Conservation (phyloP, 2,329 filamentous ascomycete genomes). For the Lachnellula arida region DNA sequence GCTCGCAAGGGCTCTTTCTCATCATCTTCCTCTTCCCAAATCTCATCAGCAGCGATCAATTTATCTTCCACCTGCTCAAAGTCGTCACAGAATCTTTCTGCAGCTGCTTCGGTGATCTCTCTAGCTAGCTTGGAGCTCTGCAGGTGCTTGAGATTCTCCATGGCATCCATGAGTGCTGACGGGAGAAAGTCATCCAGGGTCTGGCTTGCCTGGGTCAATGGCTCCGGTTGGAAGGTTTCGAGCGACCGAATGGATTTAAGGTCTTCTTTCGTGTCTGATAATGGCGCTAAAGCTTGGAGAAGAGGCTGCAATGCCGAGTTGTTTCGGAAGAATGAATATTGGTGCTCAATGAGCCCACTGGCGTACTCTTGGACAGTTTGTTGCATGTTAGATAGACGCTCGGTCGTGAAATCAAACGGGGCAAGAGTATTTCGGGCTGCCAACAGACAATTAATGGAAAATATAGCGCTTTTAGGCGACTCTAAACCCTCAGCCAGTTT, state of each 20-base stretch:
- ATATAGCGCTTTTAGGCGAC: conserved; percentile 59
- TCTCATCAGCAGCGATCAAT: conserved; percentile 54
- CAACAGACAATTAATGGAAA: conserved; percentile 67
- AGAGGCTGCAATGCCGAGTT: conserved; percentile 69
- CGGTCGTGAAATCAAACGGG: conserved; percentile 59
- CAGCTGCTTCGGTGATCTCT: conserved; percentile 75
- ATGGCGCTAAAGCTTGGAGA: conserved; percentile 47
- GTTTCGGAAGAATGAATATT: conserved; percentile 67
- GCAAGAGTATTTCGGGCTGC: conserved; percentile 52
- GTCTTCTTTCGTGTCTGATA: conserved; percentile 41
- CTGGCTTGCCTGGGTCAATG: conserved; percentile 65
- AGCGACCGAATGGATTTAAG: conserved; percentile 56
- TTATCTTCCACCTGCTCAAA: conserved; percentile 68
- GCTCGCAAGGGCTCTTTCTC: conserved; percentile 22
- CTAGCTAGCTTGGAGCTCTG: conserved; percentile 68
- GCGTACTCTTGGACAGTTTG: conserved; percentile 51
- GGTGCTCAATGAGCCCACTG: conserved; percentile 57
- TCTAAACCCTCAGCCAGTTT: conserved; percentile 60
- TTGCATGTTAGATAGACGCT: conserved; percentile 51
- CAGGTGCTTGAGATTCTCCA: conserved; percentile 71
- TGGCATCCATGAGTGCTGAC: conserved; percentile 86
- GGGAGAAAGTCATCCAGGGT: conserved; percentile 86
- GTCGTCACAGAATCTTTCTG: conserved; percentile 76
- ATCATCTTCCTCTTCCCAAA: conserved; percentile 28
- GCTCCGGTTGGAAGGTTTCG: conserved; percentile 52